A percentile compares a stretch with the other conserved stretches of the same genome.
Conservation (phyloP, 1,139 yeast species). For the Candida pseudocylindracea region DNA sequence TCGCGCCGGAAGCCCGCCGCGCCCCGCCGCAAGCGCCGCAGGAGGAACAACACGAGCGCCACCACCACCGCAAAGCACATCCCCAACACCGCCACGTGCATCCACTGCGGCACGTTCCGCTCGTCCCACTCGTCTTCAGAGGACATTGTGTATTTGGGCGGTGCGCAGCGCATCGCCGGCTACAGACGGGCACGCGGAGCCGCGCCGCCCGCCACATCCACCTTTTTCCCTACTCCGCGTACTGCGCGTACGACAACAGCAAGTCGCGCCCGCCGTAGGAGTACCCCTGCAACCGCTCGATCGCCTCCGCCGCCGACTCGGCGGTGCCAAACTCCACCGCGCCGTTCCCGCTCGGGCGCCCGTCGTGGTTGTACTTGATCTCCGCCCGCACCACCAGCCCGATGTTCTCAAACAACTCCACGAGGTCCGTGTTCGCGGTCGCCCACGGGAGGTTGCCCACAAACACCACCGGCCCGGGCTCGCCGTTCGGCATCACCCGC, state of each 20-base stretch:
- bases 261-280: slow-evolving; percentile 69
- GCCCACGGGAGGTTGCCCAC: slow-evolving; percentile 76
- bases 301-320: slow-evolving; percentile 54
- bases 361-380: slow-evolving; percentile 39
- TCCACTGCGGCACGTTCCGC: too few relatives aligned
- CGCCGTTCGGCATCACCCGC: slow-evolving; percentile 46
- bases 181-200: too few relatives aligned
- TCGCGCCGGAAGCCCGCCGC: too few relatives aligned
- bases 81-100: too few relatives aligned
- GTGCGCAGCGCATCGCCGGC: too few relatives aligned
- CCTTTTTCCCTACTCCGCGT: too few relatives aligned
- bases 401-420: slow-evolving; percentile 69
- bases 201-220: too few relatives aligned
- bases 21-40: too few relatives aligned
- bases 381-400: slow-evolving; percentile 67
- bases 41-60: too few relatives aligned
- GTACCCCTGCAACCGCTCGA: slow-evolving; percentile 53
- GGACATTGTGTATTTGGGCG: too few relatives aligned
- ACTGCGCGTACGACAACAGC: slow-evolving; percentile 33
- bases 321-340: slow-evolving; percentile 57
- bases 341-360: slow-evolving; percentile 65
- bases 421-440: slow-evolving; percentile 67
- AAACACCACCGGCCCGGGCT: slow-evolving; percentile 36
- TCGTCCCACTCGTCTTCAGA: too few relatives aligned
- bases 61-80: too few relatives aligned